Evolutionary conservation across 495 filamentous ascomycete genomes (phyloP).

Genomic region (Collariella sp.): DNA sequence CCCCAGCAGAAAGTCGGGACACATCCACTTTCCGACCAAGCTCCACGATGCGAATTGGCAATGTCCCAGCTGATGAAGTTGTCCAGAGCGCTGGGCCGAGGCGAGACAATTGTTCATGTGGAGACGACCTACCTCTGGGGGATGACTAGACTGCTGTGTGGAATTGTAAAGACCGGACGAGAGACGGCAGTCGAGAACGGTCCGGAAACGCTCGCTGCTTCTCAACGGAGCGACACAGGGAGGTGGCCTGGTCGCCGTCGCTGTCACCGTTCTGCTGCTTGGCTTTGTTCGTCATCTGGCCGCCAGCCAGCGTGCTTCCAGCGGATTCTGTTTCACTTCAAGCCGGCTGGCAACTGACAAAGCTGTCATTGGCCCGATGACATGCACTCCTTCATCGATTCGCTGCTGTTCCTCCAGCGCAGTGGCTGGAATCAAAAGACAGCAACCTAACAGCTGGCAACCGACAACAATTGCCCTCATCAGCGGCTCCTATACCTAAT

Average conservation of each 20-base stretch:
- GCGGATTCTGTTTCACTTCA: not conserved
- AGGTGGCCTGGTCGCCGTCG: not conserved
- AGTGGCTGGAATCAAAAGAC: not conserved
- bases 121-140: not conserved
- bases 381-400: constrained; percentile 6
- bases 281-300: not conserved
- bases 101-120: not conserved
- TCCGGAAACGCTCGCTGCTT: not conserved
- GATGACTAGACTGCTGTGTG: constrained; percentile 7
- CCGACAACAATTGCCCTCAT: too few relatives aligned
- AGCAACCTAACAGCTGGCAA: too few relatives aligned
- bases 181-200: not conserved
- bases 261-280: not conserved
- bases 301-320: not conserved
- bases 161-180: not conserved
- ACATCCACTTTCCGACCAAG: not conserved
- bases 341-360: not conserved
- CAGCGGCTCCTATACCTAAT: too few relatives aligned
- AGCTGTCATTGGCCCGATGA: not conserved
- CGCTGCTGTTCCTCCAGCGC: constrained; percentile 14
- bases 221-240: too few relatives aligned
- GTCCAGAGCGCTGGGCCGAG: too few relatives aligned
- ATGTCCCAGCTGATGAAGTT: constrained; percentile 5
- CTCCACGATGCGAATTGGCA: constrained; percentile 3
- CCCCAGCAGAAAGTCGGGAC: not conserved